Percentiles rank a stretch among this genome's conserved stretches.
Evolutionary conservation across 2,329 filamentous ascomycete genomes (phyloP).

Genomic region (Monosporascus ibericus): DNA sequence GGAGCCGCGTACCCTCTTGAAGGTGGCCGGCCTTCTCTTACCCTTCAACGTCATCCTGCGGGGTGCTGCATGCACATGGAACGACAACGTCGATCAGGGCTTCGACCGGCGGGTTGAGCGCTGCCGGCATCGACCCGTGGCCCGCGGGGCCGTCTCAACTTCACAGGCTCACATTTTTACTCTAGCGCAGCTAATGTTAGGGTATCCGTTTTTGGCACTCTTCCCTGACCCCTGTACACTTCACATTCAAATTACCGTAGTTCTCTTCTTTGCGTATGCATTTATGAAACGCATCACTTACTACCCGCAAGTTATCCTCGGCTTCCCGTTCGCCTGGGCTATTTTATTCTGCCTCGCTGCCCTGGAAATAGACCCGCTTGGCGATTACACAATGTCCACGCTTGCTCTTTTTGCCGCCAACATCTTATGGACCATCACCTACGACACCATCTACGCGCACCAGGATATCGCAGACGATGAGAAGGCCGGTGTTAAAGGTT

Average conservation of each 20-base stretch:
- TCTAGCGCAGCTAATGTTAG: constrained; percentile 25
- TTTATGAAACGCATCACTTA: constrained; percentile 46
- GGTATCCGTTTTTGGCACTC: constrained; percentile 29
- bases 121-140: constrained; percentile 44
- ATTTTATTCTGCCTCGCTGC: constrained; percentile 41
- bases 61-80: constrained; percentile 46
- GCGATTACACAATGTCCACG: constrained; percentile 20
- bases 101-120: constrained; percentile 46
- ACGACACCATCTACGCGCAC: no score
- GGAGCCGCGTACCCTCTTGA: constrained; percentile 1
- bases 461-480: no score
- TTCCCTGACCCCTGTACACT: constrained; percentile 2
- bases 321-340: constrained; percentile 43
- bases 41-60: constrained; percentile 36
- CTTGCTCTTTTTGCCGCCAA: no score
- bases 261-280: constrained; percentile 38
- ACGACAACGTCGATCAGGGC: constrained; percentile 49
- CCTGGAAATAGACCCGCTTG: constrained; percentile 36
- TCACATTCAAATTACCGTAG: constrained; percentile 29
- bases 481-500: no score
- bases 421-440: no score
- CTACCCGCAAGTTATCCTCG: constrained; percentile 45
- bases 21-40: constrained; percentile 7
- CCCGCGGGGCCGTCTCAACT: constrained; percentile 37
- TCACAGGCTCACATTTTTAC: constrained; percentile 32